These are phyloP conservation scores for Ophiostoma triangulosporum DNA, from an alignment of 2,329 filamentous ascomycete genomes.

Conservation along the genomic window DNA sequence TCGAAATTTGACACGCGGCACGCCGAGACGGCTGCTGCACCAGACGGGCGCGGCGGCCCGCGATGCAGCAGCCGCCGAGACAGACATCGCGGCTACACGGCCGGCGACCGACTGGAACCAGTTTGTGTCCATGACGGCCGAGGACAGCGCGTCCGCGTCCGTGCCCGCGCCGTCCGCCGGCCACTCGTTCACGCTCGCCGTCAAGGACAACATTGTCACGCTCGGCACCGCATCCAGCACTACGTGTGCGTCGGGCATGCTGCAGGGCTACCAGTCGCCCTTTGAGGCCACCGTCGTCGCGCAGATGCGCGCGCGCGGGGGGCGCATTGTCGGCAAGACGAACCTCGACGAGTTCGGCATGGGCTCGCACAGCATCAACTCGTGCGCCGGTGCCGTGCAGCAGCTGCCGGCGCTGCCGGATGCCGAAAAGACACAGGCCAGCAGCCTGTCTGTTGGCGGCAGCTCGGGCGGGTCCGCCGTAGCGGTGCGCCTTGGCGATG, in stretches of 20 bases:
- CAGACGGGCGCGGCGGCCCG: neutral
- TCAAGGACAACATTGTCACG: constrained; percentile 68
- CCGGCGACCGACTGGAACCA: constrained; percentile 13
- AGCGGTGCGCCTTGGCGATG: constrained; percentile 52
- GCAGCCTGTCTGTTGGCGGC: constrained; percentile 57
- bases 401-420: neutral
- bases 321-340: constrained; percentile 59
- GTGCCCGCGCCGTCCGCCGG: neutral
- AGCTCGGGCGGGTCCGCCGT: constrained; percentile 91
- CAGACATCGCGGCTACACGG: neutral
- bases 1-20: neutral
- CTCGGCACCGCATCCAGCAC: constrained; percentile 38
- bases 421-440: neutral
- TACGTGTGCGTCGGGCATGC: constrained; percentile 66
- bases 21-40: neutral
- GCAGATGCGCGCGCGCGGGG: constrained; percentile 48
- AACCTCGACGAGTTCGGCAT: constrained; percentile 62
- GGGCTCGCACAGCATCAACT: constrained; percentile 23
- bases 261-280: constrained; percentile 55
- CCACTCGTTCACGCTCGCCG: constrained; percentile 34
- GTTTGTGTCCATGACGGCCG: constrained; percentile 9
- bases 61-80: neutral
- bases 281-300: constrained; percentile 69
- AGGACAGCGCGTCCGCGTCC: neutral
- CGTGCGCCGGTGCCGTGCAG: constrained; percentile 18